Percentiles rank a stretch among this genome's conserved stretches.
Conservation (phyloP, 2,329 filamentous ascomycete genomes). For the Hypoxylon sp. region DNA sequence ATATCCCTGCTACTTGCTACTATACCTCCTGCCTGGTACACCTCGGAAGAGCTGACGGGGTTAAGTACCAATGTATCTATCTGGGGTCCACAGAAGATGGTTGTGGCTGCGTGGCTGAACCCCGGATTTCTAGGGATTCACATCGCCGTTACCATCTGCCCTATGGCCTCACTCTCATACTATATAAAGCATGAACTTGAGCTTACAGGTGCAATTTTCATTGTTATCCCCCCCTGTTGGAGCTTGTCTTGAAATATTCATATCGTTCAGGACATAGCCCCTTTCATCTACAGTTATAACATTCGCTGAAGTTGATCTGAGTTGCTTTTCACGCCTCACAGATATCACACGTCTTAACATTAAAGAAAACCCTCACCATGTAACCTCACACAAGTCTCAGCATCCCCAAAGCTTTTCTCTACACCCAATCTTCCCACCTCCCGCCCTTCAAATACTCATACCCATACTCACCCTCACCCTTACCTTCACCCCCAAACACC, state of each 20-base stretch:
- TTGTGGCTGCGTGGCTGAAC: background rate
- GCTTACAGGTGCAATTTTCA: too few relatives aligned
- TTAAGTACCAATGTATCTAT: background rate
- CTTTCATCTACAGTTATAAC: too few relatives aligned
- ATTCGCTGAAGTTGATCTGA: background rate
- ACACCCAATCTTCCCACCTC: constrained; percentile 49
- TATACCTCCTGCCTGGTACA: too few relatives aligned
- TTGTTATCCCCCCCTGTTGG: background rate
- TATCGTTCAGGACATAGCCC: background rate
- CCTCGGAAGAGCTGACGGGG: background rate
- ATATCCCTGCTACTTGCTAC: background rate
- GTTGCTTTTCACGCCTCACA: background rate
- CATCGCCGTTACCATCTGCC: background rate
- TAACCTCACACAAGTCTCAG: background rate
- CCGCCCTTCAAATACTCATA: constrained; percentile 42
- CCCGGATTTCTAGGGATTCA: background rate
- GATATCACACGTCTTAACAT: too few relatives aligned
- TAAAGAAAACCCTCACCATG: background rate
- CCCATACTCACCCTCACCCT: background rate
- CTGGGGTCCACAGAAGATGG: background rate
- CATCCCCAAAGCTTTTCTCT: background rate
- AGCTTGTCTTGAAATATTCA: background rate
- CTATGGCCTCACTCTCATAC: background rate
- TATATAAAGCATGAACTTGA: background rate
- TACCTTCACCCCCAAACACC: constrained; percentile 2